phyloP scores from a whole-genome alignment of 352 stramenopile species.

The Pythium biforme region DNA sequence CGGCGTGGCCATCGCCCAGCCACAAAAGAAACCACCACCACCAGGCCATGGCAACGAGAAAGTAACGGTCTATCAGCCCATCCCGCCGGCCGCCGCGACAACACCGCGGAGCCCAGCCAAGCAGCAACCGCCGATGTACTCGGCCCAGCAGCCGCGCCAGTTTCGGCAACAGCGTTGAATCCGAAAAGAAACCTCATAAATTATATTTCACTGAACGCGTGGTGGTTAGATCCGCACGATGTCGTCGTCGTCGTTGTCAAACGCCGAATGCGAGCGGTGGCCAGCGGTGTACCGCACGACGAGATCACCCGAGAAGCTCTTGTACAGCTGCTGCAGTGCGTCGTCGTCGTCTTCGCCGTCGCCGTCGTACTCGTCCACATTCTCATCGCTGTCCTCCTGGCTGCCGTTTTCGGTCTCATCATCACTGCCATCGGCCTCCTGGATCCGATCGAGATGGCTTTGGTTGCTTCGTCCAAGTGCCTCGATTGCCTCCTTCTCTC shows the following conservation, averaged over 20 bases:
- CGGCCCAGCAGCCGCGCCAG: slow-evolving; percentile 13
- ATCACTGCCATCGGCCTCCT: slow-evolving; percentile 19
- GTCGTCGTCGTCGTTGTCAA: slow-evolving; percentile 26
- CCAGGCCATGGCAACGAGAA: slow-evolving; percentile 14
- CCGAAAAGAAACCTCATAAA: background rate
- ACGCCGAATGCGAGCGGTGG: slow-evolving; percentile 18
- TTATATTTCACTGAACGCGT: background rate
- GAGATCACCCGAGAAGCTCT: slow-evolving; percentile 35
- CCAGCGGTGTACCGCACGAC: slow-evolving; percentile 39
- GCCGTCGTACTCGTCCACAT: slow-evolving; percentile 24
- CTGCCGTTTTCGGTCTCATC: slow-evolving; percentile 20
- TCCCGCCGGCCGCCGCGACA: background rate
- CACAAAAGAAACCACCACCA: background rate
- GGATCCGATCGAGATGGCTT: slow-evolving; percentile 21
- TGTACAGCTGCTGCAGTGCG: slow-evolving; percentile 26
- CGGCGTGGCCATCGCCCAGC: slow-evolving; percentile 18
- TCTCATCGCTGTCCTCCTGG: slow-evolving; percentile 19
- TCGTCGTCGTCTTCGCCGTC: slow-evolving; percentile 19
- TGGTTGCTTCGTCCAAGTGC: slow-evolving; percentile 22
- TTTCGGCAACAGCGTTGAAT: slow-evolving; percentile 4
- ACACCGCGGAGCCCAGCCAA: slow-evolving; percentile 3
- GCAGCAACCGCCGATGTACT: slow-evolving; percentile 14
- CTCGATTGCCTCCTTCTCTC: slow-evolving; percentile 19
- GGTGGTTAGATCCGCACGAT: slow-evolving; percentile 20
- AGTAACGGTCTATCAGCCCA: slow-evolving; percentile 22